Evolutionary conservation across 345 rosid species (phyloP).

Genomic region (Balakata baccata): DNA sequence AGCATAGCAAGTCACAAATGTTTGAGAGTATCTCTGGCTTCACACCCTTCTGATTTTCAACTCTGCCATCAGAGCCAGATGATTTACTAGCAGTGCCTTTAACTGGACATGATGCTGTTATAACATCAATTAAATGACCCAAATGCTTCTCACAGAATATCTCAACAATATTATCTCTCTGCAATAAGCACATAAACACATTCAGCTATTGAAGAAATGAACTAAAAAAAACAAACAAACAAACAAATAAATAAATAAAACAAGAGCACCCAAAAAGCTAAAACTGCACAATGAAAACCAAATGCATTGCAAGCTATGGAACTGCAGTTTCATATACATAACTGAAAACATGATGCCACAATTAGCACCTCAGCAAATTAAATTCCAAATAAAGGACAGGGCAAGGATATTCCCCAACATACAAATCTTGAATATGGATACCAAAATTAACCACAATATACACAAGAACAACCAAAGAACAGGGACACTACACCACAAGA

Average conservation of each 20-base stretch:
- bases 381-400: not conserved
- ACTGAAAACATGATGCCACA: constrained; percentile 9
- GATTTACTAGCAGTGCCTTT: constrained; percentile 39
- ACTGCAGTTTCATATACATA: not conserved
- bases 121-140: constrained; percentile 80
- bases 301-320: not conserved
- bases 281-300: constrained; percentile 15
- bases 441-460: not conserved
- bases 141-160: constrained; percentile 94
- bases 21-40: constrained; percentile 87
- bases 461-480: not conserved
- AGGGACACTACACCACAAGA: not conserved
- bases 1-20: constrained; percentile 93
- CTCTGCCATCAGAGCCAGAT: constrained; percentile 39
- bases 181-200: constrained; percentile 34
- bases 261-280: constrained; percentile 19
- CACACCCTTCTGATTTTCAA: constrained; percentile 39
- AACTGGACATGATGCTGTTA: constrained; percentile 70
- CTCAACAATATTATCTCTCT: constrained; percentile 82
- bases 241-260: not conserved
- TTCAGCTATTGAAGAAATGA: constrained; percentile 2
- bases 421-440: not conserved
- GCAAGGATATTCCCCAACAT: not conserved
- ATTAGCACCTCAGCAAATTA: not conserved
- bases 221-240: not conserved